Evolutionary conservation across 2,329 filamentous ascomycete species (phyloP).

Genomic region (Colletotrichum musicola): DNA sequence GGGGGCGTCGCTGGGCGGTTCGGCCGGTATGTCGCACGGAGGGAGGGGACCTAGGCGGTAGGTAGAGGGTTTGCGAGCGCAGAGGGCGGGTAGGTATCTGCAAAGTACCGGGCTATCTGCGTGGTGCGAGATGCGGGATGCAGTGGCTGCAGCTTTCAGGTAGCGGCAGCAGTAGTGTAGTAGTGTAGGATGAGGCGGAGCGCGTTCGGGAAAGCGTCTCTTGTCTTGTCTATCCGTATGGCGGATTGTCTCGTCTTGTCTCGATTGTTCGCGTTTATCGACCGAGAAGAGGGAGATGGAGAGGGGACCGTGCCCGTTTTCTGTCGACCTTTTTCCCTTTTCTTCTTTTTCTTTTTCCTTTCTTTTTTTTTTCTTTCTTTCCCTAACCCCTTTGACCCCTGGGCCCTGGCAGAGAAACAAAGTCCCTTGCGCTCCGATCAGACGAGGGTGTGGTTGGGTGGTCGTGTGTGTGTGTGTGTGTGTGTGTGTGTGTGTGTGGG

Average conservation of each 20-base stretch:
- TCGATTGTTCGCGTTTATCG: conserved; percentile 32
- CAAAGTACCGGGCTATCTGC: neutral
- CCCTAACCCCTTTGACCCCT: neutral
- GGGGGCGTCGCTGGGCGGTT: neutral
- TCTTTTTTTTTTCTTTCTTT: neutral
- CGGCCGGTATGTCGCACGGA: neutral
- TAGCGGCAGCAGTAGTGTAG: neutral
- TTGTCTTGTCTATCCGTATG: neutral
- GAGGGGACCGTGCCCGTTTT: conserved; percentile 27
- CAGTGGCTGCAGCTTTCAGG: conserved; percentile 20
- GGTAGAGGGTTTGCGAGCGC: neutral
- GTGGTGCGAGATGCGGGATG: neutral
- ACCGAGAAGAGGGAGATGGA: conserved; percentile 24
- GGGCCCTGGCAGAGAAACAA: conserved; percentile 10
- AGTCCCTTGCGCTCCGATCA: conserved; percentile 19
- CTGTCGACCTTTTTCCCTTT: neutral
- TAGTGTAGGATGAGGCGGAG: conserved; percentile 15
- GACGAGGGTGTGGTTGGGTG: conserved; percentile 5
- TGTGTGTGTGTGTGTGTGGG: neutral
- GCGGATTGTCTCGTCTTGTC: conserved; percentile 32
- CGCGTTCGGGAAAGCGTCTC: conserved; percentile 20
- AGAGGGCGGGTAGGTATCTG: conserved; percentile 12
- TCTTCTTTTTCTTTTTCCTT: neutral
- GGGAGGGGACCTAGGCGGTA: too few relatives aligned
- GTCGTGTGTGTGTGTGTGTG: neutral